Percentiles rank a stretch among this genome's conserved stretches.
Conservation (phyloP, 805 yeast species). For the Pichia kluyveri region DNA sequence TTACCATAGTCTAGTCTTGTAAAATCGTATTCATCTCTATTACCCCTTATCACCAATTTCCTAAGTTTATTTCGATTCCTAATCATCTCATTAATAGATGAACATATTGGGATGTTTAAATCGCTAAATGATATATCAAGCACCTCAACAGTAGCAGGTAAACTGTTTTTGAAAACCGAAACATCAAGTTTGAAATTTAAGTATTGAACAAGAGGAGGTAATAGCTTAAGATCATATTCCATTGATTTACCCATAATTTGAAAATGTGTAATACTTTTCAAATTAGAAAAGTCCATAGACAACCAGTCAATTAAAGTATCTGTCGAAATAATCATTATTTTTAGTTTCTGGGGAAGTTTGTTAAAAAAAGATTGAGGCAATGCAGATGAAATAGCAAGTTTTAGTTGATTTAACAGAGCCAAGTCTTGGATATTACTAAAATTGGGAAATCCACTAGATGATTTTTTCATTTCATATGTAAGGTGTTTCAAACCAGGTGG, state of each 20-base stretch:
- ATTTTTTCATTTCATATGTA: not conserved
- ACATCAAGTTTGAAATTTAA: conserved; percentile 1
- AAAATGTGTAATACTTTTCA: not conserved
- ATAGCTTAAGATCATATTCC: conserved; percentile 2
- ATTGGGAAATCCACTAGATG: conserved; percentile 1
- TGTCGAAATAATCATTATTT: too few relatives aligned
- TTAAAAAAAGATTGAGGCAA: not conserved
- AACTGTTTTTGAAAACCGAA: not conserved
- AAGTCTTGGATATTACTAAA: not conserved
- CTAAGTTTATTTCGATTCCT: not conserved
- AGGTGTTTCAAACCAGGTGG: not conserved
- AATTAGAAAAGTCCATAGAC: not conserved
- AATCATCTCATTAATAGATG: not conserved
- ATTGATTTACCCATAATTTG: not conserved
- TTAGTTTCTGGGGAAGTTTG: not conserved
- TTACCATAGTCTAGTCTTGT: not conserved
- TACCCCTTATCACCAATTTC: not conserved
- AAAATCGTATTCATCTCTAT: not conserved
- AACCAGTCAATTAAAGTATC: conserved; percentile 1
- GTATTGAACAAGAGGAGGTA: not conserved
- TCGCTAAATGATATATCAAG: not conserved
- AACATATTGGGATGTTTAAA: not conserved
- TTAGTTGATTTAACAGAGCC: not conserved
- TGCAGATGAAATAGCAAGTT: too few relatives aligned
- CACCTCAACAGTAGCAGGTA: too few relatives aligned